Evolutionary conservation across 495 filamentous ascomycete species (phyloP).

Genomic region (Aspergillus nanangensis): DNA sequence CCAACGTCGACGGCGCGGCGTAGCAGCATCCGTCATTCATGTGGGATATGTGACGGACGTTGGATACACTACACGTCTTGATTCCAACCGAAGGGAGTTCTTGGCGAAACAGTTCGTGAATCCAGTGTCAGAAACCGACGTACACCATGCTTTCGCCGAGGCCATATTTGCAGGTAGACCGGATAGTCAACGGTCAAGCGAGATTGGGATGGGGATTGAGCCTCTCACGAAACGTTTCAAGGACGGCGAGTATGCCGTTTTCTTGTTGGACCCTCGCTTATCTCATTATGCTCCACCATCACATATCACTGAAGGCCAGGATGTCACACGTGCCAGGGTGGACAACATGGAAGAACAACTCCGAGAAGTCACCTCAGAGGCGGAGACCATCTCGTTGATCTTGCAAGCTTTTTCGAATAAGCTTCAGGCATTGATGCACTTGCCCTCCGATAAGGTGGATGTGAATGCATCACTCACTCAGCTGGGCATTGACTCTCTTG

Average conservation of each 20-base stretch:
- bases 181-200: background rate
- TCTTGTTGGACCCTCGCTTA: background rate
- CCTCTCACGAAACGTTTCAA: background rate
- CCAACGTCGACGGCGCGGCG: background rate
- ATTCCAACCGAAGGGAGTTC: background rate
- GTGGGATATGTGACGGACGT: background rate
- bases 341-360: background rate
- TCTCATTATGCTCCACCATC: background rate
- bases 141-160: conserved; percentile 43
- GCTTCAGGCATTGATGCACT: background rate
- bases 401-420: background rate
- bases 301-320: background rate
- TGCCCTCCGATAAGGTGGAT: background rate
- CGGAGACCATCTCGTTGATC: background rate
- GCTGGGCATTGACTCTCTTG: background rate
- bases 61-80: background rate
- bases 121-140: conserved; percentile 24
- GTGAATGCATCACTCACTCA: background rate
- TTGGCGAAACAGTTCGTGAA: background rate
- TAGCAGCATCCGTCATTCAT: background rate
- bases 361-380: background rate
- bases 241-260: background rate
- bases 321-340: background rate
- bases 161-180: conserved; percentile 38
- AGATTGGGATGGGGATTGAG: background rate